Evolutionary conservation across 1,284 basidiomycete genomes (phyloP), one percentile per base, ranked within the genome.

Genomic region (Cutaneotrichosporon sp.): DNA sequence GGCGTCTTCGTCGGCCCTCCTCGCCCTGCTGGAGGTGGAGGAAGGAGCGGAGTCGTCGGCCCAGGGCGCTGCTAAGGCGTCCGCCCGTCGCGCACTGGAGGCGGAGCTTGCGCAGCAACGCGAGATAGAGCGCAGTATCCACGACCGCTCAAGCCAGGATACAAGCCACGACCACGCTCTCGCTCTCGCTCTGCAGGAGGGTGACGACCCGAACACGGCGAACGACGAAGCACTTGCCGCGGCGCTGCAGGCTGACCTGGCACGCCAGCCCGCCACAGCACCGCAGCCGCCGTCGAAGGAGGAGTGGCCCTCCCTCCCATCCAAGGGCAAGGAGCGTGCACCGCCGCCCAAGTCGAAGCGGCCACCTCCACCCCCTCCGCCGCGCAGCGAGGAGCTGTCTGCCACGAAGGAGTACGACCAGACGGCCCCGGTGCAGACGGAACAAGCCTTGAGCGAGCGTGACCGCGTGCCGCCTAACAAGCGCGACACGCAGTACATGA

Each of bases 1-100:
- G 4, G 57, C 20, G 2, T n/a, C 53, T 3, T 46, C 52, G 2
- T 33, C 43, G 0, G 73, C 73, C 20, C 66, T 77, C 1, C 60
- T 75, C n/a, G 56, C 64, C 49, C 56, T 75, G 10, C 64, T 77
- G 4, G 73, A 75, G 42, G 13, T 77, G 4, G 73, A 75, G 42
- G 13, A 34, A 24, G 56, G 34, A 20, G 62, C 53, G 1, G 62
- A 66, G 49, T 63, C 65, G 31, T 63, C 61, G 13, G 62, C 70
- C 0, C 70, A 72, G 42, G 72, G 64, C 3, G 67, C 67, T 3
- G 67, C 69, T 0, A 62, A 58, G 38, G 56, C 62, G 6, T 63
- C 66, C 4, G 38, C 54, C 2, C 54, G 57, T 7, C 36, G 42
- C 8, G 46, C 36, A 7, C 34, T 64, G n/a, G 33, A 43, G 25